Base-by-base conservation (phyloP, 768 basidiomycete species). In the Bullera alba region DNA sequence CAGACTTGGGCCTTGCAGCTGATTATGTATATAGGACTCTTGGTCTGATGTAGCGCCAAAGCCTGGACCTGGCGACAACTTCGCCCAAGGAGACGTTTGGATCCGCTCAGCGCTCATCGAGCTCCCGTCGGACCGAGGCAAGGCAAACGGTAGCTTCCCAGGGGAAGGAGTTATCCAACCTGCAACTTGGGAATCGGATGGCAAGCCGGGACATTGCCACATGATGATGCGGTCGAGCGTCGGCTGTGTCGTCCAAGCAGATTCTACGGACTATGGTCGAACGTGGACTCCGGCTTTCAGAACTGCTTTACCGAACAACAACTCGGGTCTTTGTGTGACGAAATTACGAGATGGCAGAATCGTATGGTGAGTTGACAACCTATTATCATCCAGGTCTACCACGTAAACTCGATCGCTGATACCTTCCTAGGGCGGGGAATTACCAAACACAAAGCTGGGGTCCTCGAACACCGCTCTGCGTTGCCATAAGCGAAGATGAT, bases 121-220 rank as follows among this genome's bases (percentile, higher is more conserved):
- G 23, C 29, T 58, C 15, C 57, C 57, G 3, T 16, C 28, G 7
- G 54, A 55, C 51, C 17, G 57, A 21, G 53, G 53, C 10, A 25
- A 15, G 15, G 23, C 29, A 12, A 50, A 38, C 17, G 49, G 53
- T 17, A 28, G 26, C 19, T 55, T 51, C 21, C 57, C 53, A 7
- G 57, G 57, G 6, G 53, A 54, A 51, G 57, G 57, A 19, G 38
- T 47, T 19, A 54, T 58, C 10, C 57, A 58, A 34, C 57, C 57
- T 32, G 23, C 38, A 6, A 8, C 48, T 12, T 55, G 44, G 37
- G 48, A 58, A 42, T 14, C 16, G 23, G 14, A 19, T 3, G n/a
- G 29, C 2, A 22, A 48, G 15, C 42, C 47, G 1, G 46, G 53
- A 14, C 21, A 37, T 10, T 37, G 51, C 3, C 22, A 16, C 10